Conservation (phyloP, 768 basidiomycete genomes). For the Kwoniella bestiolae region DNA sequence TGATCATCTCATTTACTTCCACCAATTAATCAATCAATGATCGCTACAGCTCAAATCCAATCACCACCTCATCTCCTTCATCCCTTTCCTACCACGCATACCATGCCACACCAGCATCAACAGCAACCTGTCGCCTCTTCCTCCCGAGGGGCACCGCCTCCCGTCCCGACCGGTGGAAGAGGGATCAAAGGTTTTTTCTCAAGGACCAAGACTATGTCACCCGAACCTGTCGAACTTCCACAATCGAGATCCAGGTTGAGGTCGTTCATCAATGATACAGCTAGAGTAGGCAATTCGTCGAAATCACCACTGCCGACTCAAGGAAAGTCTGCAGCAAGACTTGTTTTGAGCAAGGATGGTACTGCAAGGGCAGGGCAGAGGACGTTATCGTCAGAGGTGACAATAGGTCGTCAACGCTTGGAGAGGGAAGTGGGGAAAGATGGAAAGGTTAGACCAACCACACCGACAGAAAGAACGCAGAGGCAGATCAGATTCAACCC, state of each 20-base stretch:
- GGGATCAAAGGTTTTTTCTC: conserved; percentile 34
- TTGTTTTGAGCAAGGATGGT: background rate
- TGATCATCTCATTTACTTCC: background rate
- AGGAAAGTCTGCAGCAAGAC: background rate
- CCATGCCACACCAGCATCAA: conserved; percentile 4
- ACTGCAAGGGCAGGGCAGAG: conserved; percentile 1
- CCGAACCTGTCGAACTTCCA: conserved; percentile 22
- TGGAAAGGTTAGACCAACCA: background rate
- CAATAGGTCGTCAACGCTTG: conserved; percentile 2
- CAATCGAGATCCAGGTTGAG: conserved; percentile 18
- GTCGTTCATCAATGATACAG: conserved; percentile 22
- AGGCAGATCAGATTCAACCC: conserved; percentile 31
- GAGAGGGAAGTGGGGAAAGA: conserved; percentile 4
- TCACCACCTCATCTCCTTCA: conserved; percentile 24
- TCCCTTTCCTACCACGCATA: background rate
- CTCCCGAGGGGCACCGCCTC: conserved; percentile 4
- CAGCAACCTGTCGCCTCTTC: conserved; percentile 7
- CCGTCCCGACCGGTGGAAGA: conserved; percentile 11
- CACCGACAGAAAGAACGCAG: conserved; percentile 11
- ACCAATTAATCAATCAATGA: conserved; percentile 10
- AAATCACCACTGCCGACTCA: background rate
- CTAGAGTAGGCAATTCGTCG: conserved; percentile 6
- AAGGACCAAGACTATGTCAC: conserved; percentile 20
- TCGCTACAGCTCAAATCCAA: conserved; percentile 17
- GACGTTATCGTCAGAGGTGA: conserved; percentile 20